Evolutionary conservation across 305 asterid species (phyloP).

Genomic region (Solanum hybrid): DNA sequence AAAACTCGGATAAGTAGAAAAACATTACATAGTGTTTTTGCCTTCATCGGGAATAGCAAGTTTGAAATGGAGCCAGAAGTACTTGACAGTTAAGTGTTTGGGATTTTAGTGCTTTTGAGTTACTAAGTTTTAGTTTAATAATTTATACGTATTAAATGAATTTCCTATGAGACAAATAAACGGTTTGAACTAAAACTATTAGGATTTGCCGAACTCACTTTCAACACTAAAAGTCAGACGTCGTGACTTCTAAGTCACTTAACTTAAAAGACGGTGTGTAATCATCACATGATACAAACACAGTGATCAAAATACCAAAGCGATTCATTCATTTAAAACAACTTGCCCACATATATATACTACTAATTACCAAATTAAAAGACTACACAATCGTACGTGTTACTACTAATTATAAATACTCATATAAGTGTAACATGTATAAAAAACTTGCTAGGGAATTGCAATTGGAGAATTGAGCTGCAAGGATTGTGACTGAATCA

Average conservation of each 20-base stretch:
- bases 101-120: not conserved
- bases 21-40: not conserved
- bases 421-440: not conserved
- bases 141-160: no score
- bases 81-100: not conserved
- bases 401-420: not conserved
- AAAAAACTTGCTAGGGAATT: constrained; percentile 25
- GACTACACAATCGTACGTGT: not conserved
- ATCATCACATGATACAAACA: not conserved
- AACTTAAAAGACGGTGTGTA: not conserved
- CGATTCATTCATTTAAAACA: not conserved
- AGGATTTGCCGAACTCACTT: not conserved
- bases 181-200: not conserved
- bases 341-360: not conserved
- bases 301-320: not conserved
- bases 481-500: constrained; percentile 28
- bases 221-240: not conserved
- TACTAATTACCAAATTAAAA: not conserved
- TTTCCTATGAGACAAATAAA: not conserved
- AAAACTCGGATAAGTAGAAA: not conserved
- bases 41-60: not conserved
- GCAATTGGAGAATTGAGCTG: constrained; percentile 55
- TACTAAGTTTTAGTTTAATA: not conserved
- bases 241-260: not conserved
- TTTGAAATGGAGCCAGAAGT: not conserved